phyloP scores from a whole-genome alignment of 2,329 filamentous ascomycete genomes.

The Cladosporium sp. region DNA sequence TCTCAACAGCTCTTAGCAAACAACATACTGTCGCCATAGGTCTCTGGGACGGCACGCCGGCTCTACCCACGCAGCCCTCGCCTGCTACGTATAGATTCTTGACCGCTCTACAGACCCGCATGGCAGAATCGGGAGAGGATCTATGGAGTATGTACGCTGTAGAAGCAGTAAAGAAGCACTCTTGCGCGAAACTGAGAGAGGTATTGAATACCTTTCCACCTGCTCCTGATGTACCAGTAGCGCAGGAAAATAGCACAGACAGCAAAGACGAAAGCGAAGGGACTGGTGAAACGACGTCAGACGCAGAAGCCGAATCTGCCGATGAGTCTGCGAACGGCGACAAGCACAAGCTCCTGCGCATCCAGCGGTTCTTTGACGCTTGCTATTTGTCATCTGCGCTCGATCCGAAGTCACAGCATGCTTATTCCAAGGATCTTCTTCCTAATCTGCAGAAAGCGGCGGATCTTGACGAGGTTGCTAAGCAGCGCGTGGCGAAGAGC shows the following conservation, averaged over 20 bases:
- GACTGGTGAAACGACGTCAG: neutral
- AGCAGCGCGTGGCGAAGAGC: constrained; percentile 56
- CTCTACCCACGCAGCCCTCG: constrained; percentile 72
- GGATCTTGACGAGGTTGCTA: constrained; percentile 41
- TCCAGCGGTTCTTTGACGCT: constrained; percentile 42
- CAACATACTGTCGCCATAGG: constrained; percentile 47
- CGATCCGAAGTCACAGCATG: neutral
- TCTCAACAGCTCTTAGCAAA: constrained; percentile 61
- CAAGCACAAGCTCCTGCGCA: constrained; percentile 18
- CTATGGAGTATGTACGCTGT: constrained; percentile 75
- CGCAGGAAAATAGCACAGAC: constrained; percentile 4
- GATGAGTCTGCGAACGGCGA: constrained; percentile 3
- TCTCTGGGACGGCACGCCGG: constrained; percentile 72
- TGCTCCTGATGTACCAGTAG: neutral
- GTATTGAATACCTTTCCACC: constrained; percentile 30
- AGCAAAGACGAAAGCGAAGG: no score
- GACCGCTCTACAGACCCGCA: constrained; percentile 58
- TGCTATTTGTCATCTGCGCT: constrained; percentile 34
- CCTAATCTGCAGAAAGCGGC: neutral
- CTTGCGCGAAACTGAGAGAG: constrained; percentile 50
- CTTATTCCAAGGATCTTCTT: neutral
- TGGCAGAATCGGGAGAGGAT: constrained; percentile 69
- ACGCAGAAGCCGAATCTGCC: neutral
- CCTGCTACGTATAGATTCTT: constrained; percentile 69
- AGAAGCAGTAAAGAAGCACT: constrained; percentile 54